Conservation (phyloP, 1,284 basidiomycete species). For the Vanrija sp. region DNA sequence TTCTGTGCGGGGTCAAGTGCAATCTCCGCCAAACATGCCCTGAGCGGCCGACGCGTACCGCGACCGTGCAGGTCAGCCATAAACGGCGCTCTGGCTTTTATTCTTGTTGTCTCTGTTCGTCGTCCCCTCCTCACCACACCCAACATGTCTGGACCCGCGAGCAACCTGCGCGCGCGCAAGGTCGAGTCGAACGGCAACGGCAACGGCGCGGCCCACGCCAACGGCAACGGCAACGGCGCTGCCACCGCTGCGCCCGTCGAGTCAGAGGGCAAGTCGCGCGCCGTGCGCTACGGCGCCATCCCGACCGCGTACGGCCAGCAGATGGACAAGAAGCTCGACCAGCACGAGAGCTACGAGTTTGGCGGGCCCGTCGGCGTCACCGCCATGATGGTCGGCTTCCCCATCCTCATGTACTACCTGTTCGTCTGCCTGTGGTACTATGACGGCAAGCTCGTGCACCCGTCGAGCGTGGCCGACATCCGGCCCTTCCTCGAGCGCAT, state of each 20-base stretch:
- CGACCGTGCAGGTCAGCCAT: too few species aligned
- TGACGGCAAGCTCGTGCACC: conserved; percentile 78
- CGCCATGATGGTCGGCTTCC: conserved; percentile 93
- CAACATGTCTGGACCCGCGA: conserved; percentile 12
- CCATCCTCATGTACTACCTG: conserved; percentile 70
- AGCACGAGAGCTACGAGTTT: conserved; percentile 86
- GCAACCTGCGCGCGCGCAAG: conserved; percentile 28
- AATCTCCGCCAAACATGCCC: too few species aligned
- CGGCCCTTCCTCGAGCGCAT: conserved; percentile 75
- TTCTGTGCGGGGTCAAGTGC: neutral
- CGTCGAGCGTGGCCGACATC: conserved; percentile 67
- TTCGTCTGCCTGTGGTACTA: conserved; percentile 98
- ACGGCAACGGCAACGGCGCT: conserved; percentile 3
- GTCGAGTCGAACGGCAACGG: conserved; percentile 6
- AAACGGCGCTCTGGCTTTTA: too few species aligned
- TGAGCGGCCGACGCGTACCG: too few species aligned
- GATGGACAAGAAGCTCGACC: conserved; percentile 68
- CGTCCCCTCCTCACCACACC: too few species aligned
- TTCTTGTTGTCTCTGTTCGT: too few species aligned
- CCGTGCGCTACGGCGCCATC: conserved; percentile 25
- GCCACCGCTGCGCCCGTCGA: conserved; percentile 16
- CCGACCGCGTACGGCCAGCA: conserved; percentile 63
- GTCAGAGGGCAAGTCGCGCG: conserved; percentile 13
- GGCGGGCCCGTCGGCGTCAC: conserved; percentile 88
- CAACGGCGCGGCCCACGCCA: neutral